Evolutionary conservation across 208 protist genomes (phyloP).

Genomic region (Strigomonas oncopelti): DNA sequence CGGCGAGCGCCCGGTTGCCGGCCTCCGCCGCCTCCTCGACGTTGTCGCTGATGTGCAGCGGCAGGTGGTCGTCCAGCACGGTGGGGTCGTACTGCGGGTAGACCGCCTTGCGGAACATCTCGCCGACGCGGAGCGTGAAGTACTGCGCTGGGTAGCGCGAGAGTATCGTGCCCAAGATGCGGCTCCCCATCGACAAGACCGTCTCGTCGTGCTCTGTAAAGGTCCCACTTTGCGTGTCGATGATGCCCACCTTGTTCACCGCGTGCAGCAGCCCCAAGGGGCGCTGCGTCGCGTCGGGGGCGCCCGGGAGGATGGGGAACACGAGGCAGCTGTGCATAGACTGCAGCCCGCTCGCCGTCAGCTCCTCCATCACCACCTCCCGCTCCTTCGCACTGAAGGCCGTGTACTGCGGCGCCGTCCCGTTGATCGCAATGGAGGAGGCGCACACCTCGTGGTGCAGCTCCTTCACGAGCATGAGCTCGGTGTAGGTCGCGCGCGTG

Average conservation of each 20-base stretch:
- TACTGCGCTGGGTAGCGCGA: constrained; percentile 60
- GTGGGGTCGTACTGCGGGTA: constrained; percentile 23
- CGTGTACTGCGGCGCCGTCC: constrained; percentile 26
- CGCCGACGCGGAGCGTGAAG: constrained; percentile 53
- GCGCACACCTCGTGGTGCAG: constrained; percentile 71
- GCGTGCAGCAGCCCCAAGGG: constrained; percentile 81
- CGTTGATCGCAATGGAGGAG: constrained; percentile 77
- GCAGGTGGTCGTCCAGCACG: constrained; percentile 46
- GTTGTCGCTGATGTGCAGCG: constrained; percentile 37
- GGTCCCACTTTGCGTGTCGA: constrained; percentile 12
- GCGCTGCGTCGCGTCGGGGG: constrained; percentile 10
- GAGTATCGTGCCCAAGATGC: constrained; percentile 68
- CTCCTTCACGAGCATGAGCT: constrained; percentile 80
- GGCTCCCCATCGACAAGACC: constrained; percentile 41
- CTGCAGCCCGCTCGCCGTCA: constrained; percentile 43
- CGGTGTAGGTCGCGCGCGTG: constrained; percentile 58
- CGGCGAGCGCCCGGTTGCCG: constrained; percentile 46
- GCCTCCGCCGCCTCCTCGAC: constrained; percentile 65
- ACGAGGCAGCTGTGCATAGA: constrained; percentile 83
- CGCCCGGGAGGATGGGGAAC: constrained; percentile 62
- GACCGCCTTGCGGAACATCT: constrained; percentile 34
- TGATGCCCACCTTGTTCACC: constrained; percentile 72
- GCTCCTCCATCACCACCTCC: constrained; percentile 29
- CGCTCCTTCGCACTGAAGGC: constrained; percentile 28
- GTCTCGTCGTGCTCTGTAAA: constrained; percentile 67